Evolutionary conservation across 345 rosid genomes (phyloP), one percentile per base, ranked within the genome.

Genomic region (Euphorbia lathyris): DNA sequence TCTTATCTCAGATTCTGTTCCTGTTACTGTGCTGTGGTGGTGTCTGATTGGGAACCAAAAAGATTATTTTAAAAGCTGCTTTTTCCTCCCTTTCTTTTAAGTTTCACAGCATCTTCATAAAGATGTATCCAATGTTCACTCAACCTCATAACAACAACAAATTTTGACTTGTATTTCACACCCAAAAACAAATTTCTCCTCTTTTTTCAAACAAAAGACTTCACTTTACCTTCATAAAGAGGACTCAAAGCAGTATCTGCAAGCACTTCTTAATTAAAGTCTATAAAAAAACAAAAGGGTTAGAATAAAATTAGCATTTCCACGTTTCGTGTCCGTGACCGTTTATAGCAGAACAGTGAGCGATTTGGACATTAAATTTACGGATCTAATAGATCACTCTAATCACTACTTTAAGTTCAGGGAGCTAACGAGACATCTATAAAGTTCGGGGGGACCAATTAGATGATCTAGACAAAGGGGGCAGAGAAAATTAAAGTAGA

Each of bases 1-100:
- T 36, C 87, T 74, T 67, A 76, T 80, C 85, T 76, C 75, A 86
- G 90, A 86, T 83, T 82, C 87, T 86, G 86, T 67, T 78, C 87
- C 52, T 80, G n/a, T n/a, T n/a, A n/a, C n/a, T n/a, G n/a, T n/a
- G n/a, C n/a, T n/a, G 84, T 83, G 84, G 89, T 80, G 87, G 87
- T 61, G 63, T 77, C 77, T 80, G 87, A 78, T 76, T 82, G 85
- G 86, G 79, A 81, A 55, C 89, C 79, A 71, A 74, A 83, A 81
- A 72, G 83, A 80, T 72, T 43, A 72, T 72, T 75, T 32, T 78
- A 51, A 85, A 73, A 85, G 87, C 87, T 80, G 76, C 80, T 82
- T 80, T 69, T 51, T 51, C 70, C 58, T 72, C 45, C 25, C n/a
- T n/a, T 20, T 57, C 9, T 20, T 19, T 51, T 62, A 30, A 43